Percentiles rank a stretch among this genome's conserved stretches.
phyloP scores from a whole-genome alignment of 2,329 filamentous ascomycete genomes.

The Pseudocercospora vitis region DNA sequence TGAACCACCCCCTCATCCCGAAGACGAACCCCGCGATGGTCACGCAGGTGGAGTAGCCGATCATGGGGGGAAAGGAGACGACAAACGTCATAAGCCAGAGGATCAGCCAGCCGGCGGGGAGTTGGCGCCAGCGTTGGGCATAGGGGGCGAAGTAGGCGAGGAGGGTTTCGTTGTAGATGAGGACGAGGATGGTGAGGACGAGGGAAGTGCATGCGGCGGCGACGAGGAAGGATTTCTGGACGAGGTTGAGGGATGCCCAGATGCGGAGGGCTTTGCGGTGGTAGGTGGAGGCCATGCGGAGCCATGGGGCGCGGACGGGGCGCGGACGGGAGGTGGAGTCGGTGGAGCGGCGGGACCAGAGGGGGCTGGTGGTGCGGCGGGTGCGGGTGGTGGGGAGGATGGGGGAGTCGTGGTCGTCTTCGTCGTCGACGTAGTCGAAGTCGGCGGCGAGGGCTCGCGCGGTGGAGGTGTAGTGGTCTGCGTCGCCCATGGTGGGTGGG shows the following conservation, averaged over 20 bases:
- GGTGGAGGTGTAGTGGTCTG: conserved; percentile 50
- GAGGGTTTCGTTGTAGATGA: conserved; percentile 77
- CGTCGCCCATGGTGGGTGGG: conserved; percentile 19
- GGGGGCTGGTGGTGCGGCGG: conserved; percentile 38
- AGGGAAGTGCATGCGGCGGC: conserved; percentile 53
- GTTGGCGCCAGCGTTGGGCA: conserved; percentile 73
- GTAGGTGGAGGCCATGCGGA: conserved; percentile 47
- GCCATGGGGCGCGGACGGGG: conserved; percentile 43
- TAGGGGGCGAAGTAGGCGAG: conserved; percentile 72
- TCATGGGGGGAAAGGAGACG: conserved; percentile 80
- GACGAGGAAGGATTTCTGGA: conserved; percentile 63
- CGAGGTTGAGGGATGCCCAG: conserved; percentile 57
- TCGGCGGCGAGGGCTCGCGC: conserved; percentile 56
- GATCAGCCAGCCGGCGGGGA: conserved; percentile 70
- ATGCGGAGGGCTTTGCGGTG: conserved; percentile 49
- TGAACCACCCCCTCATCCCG: conserved; percentile 77
- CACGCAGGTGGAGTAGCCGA: conserved; percentile 79
- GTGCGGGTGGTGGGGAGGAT: conserved; percentile 42
- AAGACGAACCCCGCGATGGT: conserved; percentile 71
- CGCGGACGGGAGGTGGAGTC: conserved; percentile 29
- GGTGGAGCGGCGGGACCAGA: conserved; percentile 23
- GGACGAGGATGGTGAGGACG: conserved; percentile 63
- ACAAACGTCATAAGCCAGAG: conserved; percentile 73
- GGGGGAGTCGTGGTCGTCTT: conserved; percentile 31
- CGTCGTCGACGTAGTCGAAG: conserved; percentile 41